These are phyloP conservation scores for Selenicereus undatus DNA, from an alignment of 148 eudicot species.

Conservation along the genomic window DNA sequence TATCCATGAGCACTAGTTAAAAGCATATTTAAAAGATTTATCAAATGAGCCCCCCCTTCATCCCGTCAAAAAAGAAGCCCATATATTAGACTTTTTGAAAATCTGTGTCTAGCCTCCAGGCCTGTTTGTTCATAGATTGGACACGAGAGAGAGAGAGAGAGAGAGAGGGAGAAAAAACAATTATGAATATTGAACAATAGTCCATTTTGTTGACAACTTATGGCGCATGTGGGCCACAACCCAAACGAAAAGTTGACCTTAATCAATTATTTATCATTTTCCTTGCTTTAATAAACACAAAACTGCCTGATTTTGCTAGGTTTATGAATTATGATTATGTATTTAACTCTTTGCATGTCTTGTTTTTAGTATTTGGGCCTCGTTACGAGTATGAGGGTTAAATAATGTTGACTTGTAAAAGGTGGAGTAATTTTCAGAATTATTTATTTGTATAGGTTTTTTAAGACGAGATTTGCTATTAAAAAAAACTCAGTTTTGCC, in stretches of 20 bases:
- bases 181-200: not conserved
- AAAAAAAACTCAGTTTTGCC: too few species aligned
- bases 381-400: too few species aligned
- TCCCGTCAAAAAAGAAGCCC: not conserved
- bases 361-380: too few species aligned
- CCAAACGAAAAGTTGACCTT: not conserved
- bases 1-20: not conserved
- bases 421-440: too few species aligned
- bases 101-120: not conserved
- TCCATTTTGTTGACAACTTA: not conserved
- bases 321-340: not conserved
- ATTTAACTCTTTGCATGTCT: too few species aligned
- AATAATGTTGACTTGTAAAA: not conserved
- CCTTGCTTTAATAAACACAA: not conserved
- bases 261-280: not conserved
- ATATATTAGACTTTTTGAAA: not conserved
- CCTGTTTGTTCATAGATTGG: not conserved
- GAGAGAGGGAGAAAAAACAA: not conserved
- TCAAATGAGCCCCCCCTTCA: not conserved
- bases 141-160: too few species aligned
- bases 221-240: not conserved
- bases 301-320: not conserved
- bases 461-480: too few species aligned
- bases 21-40: not conserved
- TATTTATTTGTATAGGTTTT: too few species aligned